Conservation (phyloP, 441 rosid genomes). For the Pelargonium cotyledonis region DNA sequence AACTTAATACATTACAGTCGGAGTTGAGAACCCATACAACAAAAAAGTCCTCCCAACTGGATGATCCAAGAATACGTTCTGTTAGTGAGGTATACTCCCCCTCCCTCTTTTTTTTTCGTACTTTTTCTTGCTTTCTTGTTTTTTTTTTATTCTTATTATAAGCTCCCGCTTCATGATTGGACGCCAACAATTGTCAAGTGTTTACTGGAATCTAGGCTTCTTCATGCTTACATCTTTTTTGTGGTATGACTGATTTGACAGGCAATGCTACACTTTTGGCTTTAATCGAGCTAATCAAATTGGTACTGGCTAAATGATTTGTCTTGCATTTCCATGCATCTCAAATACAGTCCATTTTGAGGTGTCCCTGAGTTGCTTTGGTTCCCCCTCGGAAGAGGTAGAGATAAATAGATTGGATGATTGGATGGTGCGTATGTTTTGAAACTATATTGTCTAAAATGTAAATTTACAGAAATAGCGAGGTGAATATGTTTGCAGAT, state of each 20-base stretch:
- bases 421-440: neutral
- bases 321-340: neutral
- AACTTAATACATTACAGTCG: conserved; percentile 51
- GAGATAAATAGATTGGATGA: neutral
- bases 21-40: conserved; percentile 47
- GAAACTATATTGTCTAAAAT: neutral
- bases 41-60: conserved; percentile 29
- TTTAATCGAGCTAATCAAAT: conserved; percentile 28
- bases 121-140: neutral
- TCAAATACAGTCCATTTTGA: neutral
- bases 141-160: neutral
- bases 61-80: conserved; percentile 31
- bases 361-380: neutral
- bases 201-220: neutral
- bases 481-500: neutral
- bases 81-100: conserved; percentile 38
- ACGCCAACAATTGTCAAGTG: neutral
- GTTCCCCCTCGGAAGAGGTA: neutral
- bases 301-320: neutral
- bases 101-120: too few species aligned
- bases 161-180: neutral
- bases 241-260: conserved; percentile 27
- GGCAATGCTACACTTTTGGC: conserved; percentile 85
- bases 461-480: neutral
- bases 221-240: neutral